Base-by-base conservation (phyloP, 106 monocot species). In the Platanthera zijinensis region DNA sequence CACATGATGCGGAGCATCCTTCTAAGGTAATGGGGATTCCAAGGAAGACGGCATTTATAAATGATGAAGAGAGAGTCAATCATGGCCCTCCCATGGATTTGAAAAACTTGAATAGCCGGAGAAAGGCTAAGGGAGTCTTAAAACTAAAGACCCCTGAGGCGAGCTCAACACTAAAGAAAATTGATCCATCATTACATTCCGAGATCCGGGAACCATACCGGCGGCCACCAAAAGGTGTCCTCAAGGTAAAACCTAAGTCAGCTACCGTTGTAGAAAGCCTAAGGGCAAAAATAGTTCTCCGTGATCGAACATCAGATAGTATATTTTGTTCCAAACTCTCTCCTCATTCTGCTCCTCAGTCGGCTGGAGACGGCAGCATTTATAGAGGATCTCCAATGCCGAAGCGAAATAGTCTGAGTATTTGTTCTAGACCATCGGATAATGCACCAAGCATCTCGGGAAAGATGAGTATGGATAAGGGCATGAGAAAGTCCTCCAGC, bases 191-290 rank as follows among this genome's bases (percentile, higher is more conserved):
- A 25, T 59, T 81, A 50, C 77, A 72, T 49, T 56, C 46, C 53
- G 82, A 85, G 9, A 51, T 76, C 48, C 71, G 66, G 57, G 83
- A 74, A 46, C 50, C 75, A 69, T 46, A 70, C 39, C 82, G 82
- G 72, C 75, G 72, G 17, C 69, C 68, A 13, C 92, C 92, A 10
- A 96, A 89, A 81, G 96, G 96, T 53, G 86, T 96, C 39, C 77
- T 96, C 73, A 96, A 93, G 50, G 89, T 93, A 81, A 96, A 84
- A 78, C 78, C 81, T 51, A 90, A 75, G 81, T 25, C 45, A 62
- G 48, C 69, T 53, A 19, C 47, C 59, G 51, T 57, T 45, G 59
- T 46, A 51, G 80, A 72, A 51, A 76, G 68, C 48, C 17, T 18
- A 46, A 56, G 49, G 46, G 10, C 62, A n/a, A 54, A 59, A 9